These are phyloP conservation scores for Komagataella pastoris DNA, from an alignment of 805 yeast genomes.

Conservation along the genomic window DNA sequence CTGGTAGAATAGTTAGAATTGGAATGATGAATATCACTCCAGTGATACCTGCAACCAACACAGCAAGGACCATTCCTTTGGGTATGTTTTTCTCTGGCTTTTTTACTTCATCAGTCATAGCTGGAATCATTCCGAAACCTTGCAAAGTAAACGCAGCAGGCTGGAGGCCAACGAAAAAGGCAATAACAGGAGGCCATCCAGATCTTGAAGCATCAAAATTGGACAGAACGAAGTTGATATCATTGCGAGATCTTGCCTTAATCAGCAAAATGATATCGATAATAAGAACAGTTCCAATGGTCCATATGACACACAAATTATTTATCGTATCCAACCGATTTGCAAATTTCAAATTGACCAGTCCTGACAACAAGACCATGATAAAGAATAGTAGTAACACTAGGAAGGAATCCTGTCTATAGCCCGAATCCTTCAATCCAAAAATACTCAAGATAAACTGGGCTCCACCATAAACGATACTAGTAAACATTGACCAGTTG, in stretches of 20 bases:
- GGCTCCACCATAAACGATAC: conserved; percentile 65
- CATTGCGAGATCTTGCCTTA: conserved; percentile 45
- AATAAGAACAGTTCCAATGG: conserved; percentile 52
- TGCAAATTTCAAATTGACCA: conserved; percentile 50
- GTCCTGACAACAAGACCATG: conserved; percentile 40
- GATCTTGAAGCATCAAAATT: conserved; percentile 59
- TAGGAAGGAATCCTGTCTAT: conserved; percentile 39
- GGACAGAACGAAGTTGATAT: conserved; percentile 44
- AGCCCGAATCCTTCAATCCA: conserved; percentile 45
- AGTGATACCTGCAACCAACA: conserved; percentile 47
- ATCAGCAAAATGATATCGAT: conserved; percentile 51
- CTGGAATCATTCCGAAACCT: conserved; percentile 73
- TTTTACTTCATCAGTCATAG: conserved; percentile 73
- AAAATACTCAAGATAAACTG: conserved; percentile 58
- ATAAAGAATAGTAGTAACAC: conserved; percentile 44
- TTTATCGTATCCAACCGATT: conserved; percentile 49
- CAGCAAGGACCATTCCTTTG: conserved; percentile 55
- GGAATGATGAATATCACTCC: conserved; percentile 68
- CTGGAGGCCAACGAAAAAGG: conserved; percentile 68
- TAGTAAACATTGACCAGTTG: conserved; percentile 65
- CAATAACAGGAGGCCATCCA: conserved; percentile 63
- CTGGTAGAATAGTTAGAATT: conserved; percentile 58
- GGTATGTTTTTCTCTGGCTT: conserved; percentile 67
- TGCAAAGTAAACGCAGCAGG: conserved; percentile 70
- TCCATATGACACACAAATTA: conserved; percentile 62